Percentiles rank a stretch among this genome's conserved stretches.
phyloP scores from a whole-genome alignment of 73 alveolate species.

The Paramecium sonneborni region DNA sequence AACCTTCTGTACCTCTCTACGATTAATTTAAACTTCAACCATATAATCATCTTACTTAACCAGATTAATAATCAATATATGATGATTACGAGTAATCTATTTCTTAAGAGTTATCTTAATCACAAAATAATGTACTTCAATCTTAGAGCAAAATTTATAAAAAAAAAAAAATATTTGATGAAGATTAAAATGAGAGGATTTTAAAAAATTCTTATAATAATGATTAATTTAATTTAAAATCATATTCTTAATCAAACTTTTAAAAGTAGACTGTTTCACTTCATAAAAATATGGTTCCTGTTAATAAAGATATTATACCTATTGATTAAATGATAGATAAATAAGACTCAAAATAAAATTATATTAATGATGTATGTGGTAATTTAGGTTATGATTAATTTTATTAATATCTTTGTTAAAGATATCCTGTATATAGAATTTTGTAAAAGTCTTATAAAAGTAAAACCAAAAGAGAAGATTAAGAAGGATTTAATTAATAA shows the following conservation, averaged over 20 bases:
- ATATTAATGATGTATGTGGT: background rate
- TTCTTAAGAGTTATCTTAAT: background rate
- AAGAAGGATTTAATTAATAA: background rate
- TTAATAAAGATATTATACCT: background rate
- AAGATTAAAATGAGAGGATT: background rate
- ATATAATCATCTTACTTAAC: background rate
- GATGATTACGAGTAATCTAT: background rate
- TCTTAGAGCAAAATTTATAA: background rate
- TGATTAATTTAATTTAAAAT: background rate
- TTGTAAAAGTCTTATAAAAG: background rate
- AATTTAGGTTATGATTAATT: slow-evolving; percentile 16
- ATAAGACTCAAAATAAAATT: background rate
- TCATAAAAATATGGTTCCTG: background rate
- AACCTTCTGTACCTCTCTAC: background rate
- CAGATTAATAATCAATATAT: background rate
- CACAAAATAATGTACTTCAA: background rate
- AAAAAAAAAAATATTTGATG: background rate
- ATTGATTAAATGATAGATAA: background rate
- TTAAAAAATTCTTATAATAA: background rate
- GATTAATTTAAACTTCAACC: background rate
- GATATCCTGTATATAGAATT: background rate
- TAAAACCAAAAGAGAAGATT: background rate
- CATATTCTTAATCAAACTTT: background rate
- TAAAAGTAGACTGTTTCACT: background rate
- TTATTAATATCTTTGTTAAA: background rate